Conservation (phyloP, 768 basidiomycete species). For the Macrolepiota dolichaula region DNA sequence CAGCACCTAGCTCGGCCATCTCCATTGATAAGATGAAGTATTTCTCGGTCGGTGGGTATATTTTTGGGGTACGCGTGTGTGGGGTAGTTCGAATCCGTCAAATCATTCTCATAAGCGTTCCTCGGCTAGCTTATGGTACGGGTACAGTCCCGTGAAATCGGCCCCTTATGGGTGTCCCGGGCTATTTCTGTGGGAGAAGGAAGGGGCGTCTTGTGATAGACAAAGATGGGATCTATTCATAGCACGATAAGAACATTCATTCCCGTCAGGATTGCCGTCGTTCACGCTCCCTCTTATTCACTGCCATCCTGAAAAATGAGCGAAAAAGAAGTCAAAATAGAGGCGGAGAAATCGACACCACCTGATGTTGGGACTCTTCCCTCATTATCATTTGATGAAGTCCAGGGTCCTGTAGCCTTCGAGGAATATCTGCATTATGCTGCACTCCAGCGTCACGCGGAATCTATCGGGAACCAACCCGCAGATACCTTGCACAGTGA, state of each 20-base stretch:
- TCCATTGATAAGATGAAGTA: too few relatives aligned
- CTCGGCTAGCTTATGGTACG: too few relatives aligned
- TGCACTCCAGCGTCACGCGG: constrained; percentile 30
- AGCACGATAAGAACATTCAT: not conserved
- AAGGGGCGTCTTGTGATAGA: not conserved
- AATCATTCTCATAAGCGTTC: too few relatives aligned
- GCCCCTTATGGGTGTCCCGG: not conserved
- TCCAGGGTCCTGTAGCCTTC: constrained; percentile 18
- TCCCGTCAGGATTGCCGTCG: not conserved
- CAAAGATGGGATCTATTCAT: not conserved
- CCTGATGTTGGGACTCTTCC: not conserved
- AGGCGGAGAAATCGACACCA: not conserved
- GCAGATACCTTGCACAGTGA: not conserved
- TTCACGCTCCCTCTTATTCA: not conserved
- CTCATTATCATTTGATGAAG: not conserved
- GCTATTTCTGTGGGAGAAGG: not conserved
- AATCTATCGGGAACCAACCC: constrained; percentile 5
- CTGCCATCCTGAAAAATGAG: not conserved
- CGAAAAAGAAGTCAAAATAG: not conserved
- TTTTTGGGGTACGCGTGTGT: too few relatives aligned
- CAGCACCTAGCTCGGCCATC: too few relatives aligned
- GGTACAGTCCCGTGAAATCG: not conserved
- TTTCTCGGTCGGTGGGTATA: too few relatives aligned
- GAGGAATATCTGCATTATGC: constrained; percentile 37
- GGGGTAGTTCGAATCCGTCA: too few relatives aligned